A percentile compares a stretch with the other conserved stretches of the same genome.
Conservation (phyloP, 2,329 filamentous ascomycete genomes). For the Penicillium italicum region DNA sequence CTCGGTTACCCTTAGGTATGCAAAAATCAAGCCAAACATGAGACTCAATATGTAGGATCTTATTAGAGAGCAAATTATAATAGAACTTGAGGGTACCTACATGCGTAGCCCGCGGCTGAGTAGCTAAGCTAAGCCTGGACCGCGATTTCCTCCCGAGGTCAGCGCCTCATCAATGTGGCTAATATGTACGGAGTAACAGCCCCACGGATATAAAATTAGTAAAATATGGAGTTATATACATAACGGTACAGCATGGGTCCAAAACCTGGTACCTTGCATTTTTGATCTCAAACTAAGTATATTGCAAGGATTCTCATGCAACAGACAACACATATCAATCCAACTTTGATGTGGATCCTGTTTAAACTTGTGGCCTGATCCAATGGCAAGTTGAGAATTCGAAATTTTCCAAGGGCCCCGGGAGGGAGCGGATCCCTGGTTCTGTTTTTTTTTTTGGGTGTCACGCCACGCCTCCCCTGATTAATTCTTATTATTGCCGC, state of each 20-base stretch:
- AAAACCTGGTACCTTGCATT: neutral
- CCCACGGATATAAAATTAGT: neutral
- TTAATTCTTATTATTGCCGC: slow-evolving; percentile 10
- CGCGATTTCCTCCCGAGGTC: neutral
- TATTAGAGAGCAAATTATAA: neutral
- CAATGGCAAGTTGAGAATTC: neutral
- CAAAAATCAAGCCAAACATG: neutral
- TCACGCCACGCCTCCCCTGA: slow-evolving; percentile 26
- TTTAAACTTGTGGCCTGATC: neutral
- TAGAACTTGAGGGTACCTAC: neutral
- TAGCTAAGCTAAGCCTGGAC: neutral
- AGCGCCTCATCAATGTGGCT: neutral
- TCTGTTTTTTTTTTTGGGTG: slow-evolving; percentile 7
- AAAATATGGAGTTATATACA: neutral
- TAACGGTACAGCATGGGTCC: too few relatives aligned
- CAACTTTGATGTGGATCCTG: neutral
- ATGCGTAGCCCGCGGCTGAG: neutral
- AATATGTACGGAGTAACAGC: neutral
- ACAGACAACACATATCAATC: too few relatives aligned
- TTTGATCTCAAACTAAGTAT: neutral
- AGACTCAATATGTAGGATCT: too few relatives aligned
- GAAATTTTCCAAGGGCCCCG: slow-evolving; percentile 12
- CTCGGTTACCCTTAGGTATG: neutral
- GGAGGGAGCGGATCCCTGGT: slow-evolving; percentile 16
- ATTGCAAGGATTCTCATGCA: neutral